These are phyloP conservation scores for Ganoderma boninense DNA, from an alignment of 1,284 basidiomycete species.

Conservation along the genomic window DNA sequence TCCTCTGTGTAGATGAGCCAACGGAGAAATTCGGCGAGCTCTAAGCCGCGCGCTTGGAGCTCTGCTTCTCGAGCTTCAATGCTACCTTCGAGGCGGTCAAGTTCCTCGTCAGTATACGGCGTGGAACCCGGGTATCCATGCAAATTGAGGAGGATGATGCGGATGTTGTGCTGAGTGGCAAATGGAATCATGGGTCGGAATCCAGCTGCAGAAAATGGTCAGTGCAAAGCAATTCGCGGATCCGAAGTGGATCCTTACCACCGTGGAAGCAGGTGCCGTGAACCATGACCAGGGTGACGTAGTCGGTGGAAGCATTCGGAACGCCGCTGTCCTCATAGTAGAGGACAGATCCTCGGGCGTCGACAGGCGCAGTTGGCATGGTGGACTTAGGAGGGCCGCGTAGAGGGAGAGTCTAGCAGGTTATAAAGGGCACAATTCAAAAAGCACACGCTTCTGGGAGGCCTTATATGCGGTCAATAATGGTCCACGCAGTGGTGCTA, in stretches of 20 bases:
- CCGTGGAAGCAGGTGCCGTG: slow-evolving; percentile 38
- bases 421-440: neutral
- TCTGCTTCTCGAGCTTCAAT: slow-evolving; percentile 21
- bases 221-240: neutral
- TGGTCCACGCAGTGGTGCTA: neutral
- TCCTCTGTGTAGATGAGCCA: slow-evolving; percentile 37
- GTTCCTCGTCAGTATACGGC: slow-evolving; percentile 35
- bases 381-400: neutral
- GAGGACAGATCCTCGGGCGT: slow-evolving; percentile 27
- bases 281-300: slow-evolving; percentile 37
- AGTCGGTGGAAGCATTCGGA: slow-evolving; percentile 20
- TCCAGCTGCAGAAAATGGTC: slow-evolving; percentile 27
- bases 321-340: slow-evolving; percentile 34
- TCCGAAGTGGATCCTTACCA: slow-evolving; percentile 23
- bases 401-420: neutral
- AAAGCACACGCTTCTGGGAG: neutral
- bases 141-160: slow-evolving; percentile 41
- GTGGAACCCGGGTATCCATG: slow-evolving; percentile 44
- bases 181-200: slow-evolving; percentile 38
- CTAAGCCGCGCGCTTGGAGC: slow-evolving; percentile 33
- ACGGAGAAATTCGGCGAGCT: slow-evolving; percentile 39
- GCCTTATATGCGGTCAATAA: neutral
- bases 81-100: slow-evolving; percentile 18
- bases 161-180: slow-evolving; percentile 36
- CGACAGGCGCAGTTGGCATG: slow-evolving; percentile 34